A percentile compares a stretch with the other conserved stretches of the same genome.
Conservation (phyloP, 1,139 yeast species). For the Blastobotrys indianensis region DNA sequence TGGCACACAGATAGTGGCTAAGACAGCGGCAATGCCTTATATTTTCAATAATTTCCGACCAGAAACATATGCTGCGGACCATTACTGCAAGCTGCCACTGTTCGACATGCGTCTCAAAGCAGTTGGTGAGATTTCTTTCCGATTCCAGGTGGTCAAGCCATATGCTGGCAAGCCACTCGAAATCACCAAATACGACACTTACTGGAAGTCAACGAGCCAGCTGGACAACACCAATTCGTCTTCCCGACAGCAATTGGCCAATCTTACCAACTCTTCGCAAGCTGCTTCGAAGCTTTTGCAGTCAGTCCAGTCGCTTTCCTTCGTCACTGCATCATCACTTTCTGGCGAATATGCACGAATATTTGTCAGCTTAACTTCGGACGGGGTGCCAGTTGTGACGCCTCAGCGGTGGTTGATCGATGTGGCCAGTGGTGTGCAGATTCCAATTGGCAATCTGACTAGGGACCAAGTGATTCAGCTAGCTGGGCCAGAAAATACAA, state of each 20-base stretch:
- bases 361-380: conserved; percentile 66
- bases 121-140: conserved; percentile 74
- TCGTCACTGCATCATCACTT: conserved; percentile 88
- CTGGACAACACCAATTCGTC: conserved; percentile 28
- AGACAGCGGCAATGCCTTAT: conserved; percentile 66
- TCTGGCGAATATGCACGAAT: conserved; percentile 73
- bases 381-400: conserved; percentile 81
- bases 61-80: conserved; percentile 32
- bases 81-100: conserved; percentile 53
- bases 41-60: conserved; percentile 36
- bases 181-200: conserved; percentile 88
- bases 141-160: conserved; percentile 84
- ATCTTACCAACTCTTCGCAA: conserved; percentile 6
- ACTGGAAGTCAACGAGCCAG: conserved; percentile 83
- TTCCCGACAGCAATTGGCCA: conserved; percentile 20
- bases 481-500: conserved; percentile 25
- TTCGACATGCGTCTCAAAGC: conserved; percentile 76
- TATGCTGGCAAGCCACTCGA: conserved; percentile 80
- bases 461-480: conserved; percentile 38
- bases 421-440: conserved; percentile 45
- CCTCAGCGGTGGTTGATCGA: conserved; percentile 34
- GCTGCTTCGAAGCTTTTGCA: conserved; percentile 14
- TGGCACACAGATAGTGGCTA: conserved; percentile 88
- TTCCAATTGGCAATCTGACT: conserved; percentile 44
- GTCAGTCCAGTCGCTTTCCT: conserved; percentile 45